These are phyloP conservation scores for Plantago elongata DNA, from an alignment of 257 asterid species.

Conservation along the genomic window DNA sequence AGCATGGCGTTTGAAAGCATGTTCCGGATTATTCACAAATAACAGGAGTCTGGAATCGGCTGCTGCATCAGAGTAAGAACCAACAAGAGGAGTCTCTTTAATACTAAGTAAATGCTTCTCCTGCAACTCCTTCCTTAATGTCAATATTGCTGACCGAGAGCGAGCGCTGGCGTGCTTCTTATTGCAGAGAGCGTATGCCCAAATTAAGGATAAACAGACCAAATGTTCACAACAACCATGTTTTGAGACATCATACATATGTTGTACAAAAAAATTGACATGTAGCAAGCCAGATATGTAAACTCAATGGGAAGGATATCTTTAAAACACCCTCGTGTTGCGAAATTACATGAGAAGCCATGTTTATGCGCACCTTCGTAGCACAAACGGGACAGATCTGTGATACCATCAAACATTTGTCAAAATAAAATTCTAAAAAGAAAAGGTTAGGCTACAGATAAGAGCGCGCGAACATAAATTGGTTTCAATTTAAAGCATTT, in stretches of 20 bases:
- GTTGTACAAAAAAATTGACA: constrained; percentile 6
- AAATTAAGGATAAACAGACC: constrained; percentile 44
- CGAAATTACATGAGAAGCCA: constrained; percentile 85
- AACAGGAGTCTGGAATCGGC: constrained; percentile 59
- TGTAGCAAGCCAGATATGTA: not conserved
- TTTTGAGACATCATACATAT: constrained; percentile 3
- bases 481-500: no score
- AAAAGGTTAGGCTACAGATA: not conserved
- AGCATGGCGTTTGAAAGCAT: constrained; percentile 34
- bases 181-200: constrained; percentile 56
- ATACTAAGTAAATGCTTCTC: constrained; percentile 44
- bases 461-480: not conserved
- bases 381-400: constrained; percentile 95
- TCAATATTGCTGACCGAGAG: constrained; percentile 47
- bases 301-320: constrained; percentile 59
- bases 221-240: constrained; percentile 16
- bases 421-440: constrained; percentile 4
- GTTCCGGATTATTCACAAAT: constrained; percentile 56
- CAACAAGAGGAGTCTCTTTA: constrained; percentile 44
- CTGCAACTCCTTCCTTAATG: constrained; percentile 61
- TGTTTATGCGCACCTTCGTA: constrained; percentile 56
- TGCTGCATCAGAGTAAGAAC: constrained; percentile 45
- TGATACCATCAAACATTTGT: constrained; percentile 22
- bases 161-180: constrained; percentile 45
- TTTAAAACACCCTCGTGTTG: constrained; percentile 72